Evolutionary conservation across 2,329 filamentous ascomycete species (phyloP), one percentile per base, ranked within the genome.

Genomic region (Pezicula carpinea): DNA sequence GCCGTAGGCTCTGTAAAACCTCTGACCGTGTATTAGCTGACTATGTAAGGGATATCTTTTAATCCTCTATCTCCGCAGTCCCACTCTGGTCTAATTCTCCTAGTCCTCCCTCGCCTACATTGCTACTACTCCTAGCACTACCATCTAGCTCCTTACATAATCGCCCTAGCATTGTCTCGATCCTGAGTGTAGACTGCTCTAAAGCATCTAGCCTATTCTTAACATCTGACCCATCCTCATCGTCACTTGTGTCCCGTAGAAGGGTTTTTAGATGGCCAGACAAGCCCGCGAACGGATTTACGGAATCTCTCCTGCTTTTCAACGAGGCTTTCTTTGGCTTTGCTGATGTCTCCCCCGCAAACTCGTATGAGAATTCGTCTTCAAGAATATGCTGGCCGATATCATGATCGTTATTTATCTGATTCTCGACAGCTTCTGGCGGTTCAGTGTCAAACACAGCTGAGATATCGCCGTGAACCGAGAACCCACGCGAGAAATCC

Each of bases 371-470:
- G 19, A 56, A 56, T 39, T 55, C 52, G 11, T 51, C 49, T 13
- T 54, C 53, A 13, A 60, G 39, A 3, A 49, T 44, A 19, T 53
- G 36, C 10, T 45, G 39, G 10, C 13, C 34, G 14, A 26, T 23
- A 42, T 57, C 52, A 21, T 55, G 51, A 14, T 54, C 56, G 8
- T 46, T 39, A 13, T 45, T 39, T 22, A 60, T 58, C 44, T 59
- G 44, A 22, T 54, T 49, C 23, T 60, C 54, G 4, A 61, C 47
- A 11, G 50, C 44, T 14, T 50, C 36, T 3, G 61, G 57, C 11
- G 60, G 61, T 23, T 60, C 61, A 0, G 44, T 39, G 21, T 64
- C 61, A 50, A 64, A 65, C 0, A 64, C 60, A 3, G 61, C 58
- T 44, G 59, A 53, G 26, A 65, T 58, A 39, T 63, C 61, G 11